Evolutionary conservation across 306 rosid genomes (phyloP).

Genomic region (Lathyrus sativus): DNA sequence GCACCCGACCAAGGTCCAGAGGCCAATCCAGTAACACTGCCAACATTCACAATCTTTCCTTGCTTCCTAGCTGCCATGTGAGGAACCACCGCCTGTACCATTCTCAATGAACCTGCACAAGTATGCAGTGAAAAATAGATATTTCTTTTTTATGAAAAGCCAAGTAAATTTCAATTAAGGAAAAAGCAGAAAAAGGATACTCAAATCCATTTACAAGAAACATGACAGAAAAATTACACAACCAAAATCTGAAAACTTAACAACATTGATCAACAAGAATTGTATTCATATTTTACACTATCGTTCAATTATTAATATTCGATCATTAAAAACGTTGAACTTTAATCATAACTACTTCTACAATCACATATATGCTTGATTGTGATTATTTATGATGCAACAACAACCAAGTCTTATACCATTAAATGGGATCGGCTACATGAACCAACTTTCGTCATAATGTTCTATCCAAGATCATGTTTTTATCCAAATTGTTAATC

Average conservation of each 20-base stretch:
- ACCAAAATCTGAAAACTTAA: neutral
- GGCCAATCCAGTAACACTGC: conserved; percentile 70
- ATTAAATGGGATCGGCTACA: too few species aligned
- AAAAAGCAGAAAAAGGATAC: neutral
- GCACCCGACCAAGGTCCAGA: conserved; percentile 85
- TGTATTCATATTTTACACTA: neutral
- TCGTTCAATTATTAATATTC: neutral
- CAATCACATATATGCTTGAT: neutral
- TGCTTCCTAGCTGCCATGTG: conserved; percentile 72
- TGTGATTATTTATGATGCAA: neutral
- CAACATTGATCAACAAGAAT: neutral
- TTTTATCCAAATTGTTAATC: too few species aligned
- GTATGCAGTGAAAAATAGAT: neutral
- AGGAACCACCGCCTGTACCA: conserved; percentile 88
- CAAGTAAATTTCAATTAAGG: neutral
- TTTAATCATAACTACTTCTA: neutral
- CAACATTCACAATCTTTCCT: conserved; percentile 82
- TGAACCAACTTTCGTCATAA: too few species aligned
- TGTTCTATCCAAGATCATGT: too few species aligned
- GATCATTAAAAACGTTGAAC: neutral
- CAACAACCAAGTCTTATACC: too few species aligned
- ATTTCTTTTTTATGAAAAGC: neutral
- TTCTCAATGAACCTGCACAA: conserved; percentile 71
- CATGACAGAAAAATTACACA: neutral
- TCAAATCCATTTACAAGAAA: neutral